Base-by-base conservation (phyloP, 2,329 filamentous ascomycete species). In the Neofusicoccum kwambonambiense region DNA sequence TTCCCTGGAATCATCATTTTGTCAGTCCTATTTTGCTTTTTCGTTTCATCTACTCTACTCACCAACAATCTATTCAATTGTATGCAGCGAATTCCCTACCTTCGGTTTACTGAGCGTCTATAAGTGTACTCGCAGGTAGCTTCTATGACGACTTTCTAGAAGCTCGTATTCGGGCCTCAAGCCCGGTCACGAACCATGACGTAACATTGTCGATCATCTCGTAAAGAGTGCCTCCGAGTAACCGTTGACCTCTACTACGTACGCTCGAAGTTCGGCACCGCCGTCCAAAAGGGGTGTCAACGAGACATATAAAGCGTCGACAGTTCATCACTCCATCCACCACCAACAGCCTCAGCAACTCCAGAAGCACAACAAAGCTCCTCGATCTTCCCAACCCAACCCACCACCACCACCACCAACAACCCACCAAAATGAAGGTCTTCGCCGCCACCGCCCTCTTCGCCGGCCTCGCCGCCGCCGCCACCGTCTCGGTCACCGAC, bases 401-500 rank as follows among this genome's bases (percentile, higher is more conserved):
- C 47, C 13, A n/a, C 49, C 27, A 51, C n/a, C n/a, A n/a, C 27
- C 49, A 31, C 3, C 27, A 22, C 22, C n/a, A 27, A 15, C 49
- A 22, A 22, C 22, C 49, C 27, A 31, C 27, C 27, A 51, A 35
- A n/a, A 51, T 51, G 49, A 51, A 51, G 27, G 5, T 51, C 49
- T 35, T 27, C 49, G 15, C 47, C 47, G 47, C 49, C 27, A 17
- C 49, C 49, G 27, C 49, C 15, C 49, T 51, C 49, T 51, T 51
- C 49, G 27, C 27, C 15, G 45, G 45, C 45, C 34, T 37, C 37
- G 54, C 37, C 19, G 37, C 12, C 27, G 15, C 4, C 41, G 42
- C 31, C 37, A 12, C 56, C n/a, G 47, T 31, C 47, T 19, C 27
- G 34, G 49, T 63, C 47, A 63, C 45, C 35, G 60, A 63, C 60